Evolutionary conservation across 1,284 basidiomycete species (phyloP).

Genomic region (Ustilago vetiveriae): DNA sequence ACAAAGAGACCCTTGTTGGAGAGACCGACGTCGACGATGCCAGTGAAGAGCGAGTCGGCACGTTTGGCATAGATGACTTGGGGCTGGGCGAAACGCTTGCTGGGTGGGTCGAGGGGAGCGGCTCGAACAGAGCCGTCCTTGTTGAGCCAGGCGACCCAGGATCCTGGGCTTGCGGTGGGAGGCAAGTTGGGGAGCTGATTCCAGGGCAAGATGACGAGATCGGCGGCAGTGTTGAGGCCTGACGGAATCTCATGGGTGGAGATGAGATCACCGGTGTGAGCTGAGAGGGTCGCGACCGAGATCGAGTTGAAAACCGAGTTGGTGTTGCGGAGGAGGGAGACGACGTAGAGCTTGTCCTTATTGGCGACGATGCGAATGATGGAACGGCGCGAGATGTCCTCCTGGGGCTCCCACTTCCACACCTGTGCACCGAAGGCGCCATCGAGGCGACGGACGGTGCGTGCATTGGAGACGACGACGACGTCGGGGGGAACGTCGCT

Average conservation of each 20-base stretch:
- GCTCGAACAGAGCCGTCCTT: slow-evolving; percentile 54
- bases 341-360: slow-evolving; percentile 47
- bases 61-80: slow-evolving; percentile 46
- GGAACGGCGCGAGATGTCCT: slow-evolving; percentile 29
- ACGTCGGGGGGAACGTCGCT: slow-evolving; percentile 30
- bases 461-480: slow-evolving; percentile 47
- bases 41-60: slow-evolving; percentile 32
- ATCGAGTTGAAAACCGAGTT: slow-evolving; percentile 33
- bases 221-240: slow-evolving; percentile 29
- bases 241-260: slow-evolving; percentile 42
- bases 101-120: slow-evolving; percentile 46
- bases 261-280: slow-evolving; percentile 39
- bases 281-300: slow-evolving; percentile 45
- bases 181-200: slow-evolving; percentile 41
- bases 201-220: slow-evolving; percentile 49
- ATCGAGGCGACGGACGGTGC: slow-evolving; percentile 44
- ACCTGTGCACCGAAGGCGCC: slow-evolving; percentile 19
- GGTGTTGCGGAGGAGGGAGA: slow-evolving; percentile 41
- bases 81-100: slow-evolving; percentile 42
- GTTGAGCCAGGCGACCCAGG: slow-evolving; percentile 62
- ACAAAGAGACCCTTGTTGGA: slow-evolving; percentile 57
- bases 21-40: slow-evolving; percentile 54
- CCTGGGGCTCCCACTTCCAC: slow-evolving; percentile 36
- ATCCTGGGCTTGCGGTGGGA: slow-evolving; percentile 37
- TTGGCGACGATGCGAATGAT: slow-evolving; percentile 37